Base-by-base conservation (phyloP, 495 filamentous ascomycete species). In the Acidomyces sp. region DNA sequence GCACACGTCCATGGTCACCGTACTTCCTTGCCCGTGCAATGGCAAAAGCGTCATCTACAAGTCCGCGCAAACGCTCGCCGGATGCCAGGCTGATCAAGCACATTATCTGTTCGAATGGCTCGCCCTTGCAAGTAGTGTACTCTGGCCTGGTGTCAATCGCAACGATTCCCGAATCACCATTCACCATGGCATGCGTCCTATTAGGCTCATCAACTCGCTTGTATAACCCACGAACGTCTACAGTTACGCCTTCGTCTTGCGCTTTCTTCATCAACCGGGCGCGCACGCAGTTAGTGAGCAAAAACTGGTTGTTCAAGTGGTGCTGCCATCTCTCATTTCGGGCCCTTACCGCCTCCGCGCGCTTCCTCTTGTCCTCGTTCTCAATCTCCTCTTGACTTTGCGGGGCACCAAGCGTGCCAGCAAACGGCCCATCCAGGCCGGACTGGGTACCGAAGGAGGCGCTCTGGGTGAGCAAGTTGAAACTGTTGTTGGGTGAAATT, bases 41-140 rank as follows among this genome's bases (percentile, higher is more conserved):
- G 11, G 60, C 68, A 34, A 72, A 69, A 4, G 78, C 74, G 53
- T 90, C 83, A 48, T 84, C 77, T 17, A 90, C 42, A 10, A 90
- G 56, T 3, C 70, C 68, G 28, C 78, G 63, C 19, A 92, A 27
- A 17, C 80, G 70, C 51, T 85, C 77, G 43, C 84, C 77, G 25
- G 79, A 72, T 5, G 79, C 77, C 22, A 90, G 68, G 6, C 82
- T 86, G 22, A 92, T 39, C 19, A 92, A 64, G 19, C 78, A 73
- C 15, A 92, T 50, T 34, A 93, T 75, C 36, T 93, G 82, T 11
- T 76, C 75, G 23, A 90, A 57, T 24, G 66, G 70, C 1, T 77
- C 67, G 7, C 79, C 34, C 21, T 34, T 23, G 17, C 27, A 32
- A 1, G 39, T 38, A 26, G 48, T 37, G 22, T 36, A 46, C 23